These are phyloP conservation scores for Penicillium sp. DNA, from an alignment of 2,329 filamentous ascomycete genomes.

Conservation along the genomic window DNA sequence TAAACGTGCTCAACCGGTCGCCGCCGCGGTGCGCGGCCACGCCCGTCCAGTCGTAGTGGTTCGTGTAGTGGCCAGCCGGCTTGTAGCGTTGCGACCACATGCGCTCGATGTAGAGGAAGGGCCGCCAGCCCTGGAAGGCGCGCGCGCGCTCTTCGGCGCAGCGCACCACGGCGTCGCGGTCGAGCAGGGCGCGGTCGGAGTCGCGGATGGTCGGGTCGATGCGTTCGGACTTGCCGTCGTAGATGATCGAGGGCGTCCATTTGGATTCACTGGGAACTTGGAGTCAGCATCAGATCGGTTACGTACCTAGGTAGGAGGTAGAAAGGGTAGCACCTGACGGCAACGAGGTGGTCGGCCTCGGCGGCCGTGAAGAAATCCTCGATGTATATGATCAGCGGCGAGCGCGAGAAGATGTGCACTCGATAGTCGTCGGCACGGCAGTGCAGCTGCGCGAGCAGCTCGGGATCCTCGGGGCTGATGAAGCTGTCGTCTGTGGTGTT, in stretches of 20 bases:
- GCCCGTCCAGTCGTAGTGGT: conserved; percentile 58
- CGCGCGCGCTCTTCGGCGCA: conserved; percentile 58
- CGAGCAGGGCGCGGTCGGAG: conserved; percentile 49
- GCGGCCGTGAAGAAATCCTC: conserved; percentile 49
- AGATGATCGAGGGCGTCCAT: conserved; percentile 54
- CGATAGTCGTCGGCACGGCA: conserved; percentile 28
- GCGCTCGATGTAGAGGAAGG: conserved; percentile 56
- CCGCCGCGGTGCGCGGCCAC: conserved; percentile 27
- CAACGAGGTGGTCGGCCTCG: conserved; percentile 51
- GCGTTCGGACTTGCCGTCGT: conserved; percentile 45
- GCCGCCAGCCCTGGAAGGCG: conserved; percentile 58
- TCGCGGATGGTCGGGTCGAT: conserved; percentile 49
- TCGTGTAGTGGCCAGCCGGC: conserved; percentile 54
- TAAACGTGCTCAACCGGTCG: conserved; percentile 55
- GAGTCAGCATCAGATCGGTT: no score
- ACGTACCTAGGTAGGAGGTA: neutral
- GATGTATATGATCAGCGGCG: conserved; percentile 57
- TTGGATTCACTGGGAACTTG: conserved; percentile 37
- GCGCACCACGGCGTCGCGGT: conserved; percentile 48
- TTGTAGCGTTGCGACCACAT: conserved; percentile 60
- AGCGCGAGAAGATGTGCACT: conserved; percentile 49
- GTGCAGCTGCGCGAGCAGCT: conserved; percentile 18
- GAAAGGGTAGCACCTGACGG: conserved; percentile 52
- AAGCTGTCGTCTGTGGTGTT: conserved; percentile 29
- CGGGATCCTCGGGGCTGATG: conserved; percentile 31